Evolutionary conservation across 495 filamentous ascomycete species (phyloP), one percentile per base, ranked within the genome.

Genomic region (Cenococcum geophilum): DNA sequence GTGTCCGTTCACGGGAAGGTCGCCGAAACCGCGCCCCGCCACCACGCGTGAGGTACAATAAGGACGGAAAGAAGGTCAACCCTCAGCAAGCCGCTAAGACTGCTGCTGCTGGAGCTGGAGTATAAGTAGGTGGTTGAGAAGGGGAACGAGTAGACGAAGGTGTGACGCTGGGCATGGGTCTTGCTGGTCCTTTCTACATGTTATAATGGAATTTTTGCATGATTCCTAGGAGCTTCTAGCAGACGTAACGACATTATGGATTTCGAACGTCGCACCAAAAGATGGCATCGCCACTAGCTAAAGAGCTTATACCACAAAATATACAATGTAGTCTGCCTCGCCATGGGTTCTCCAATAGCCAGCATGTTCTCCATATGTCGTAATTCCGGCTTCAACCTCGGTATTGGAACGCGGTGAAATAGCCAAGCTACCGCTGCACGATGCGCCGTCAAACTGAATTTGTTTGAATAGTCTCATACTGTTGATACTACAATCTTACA

Each of bases 51-150:
- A 83, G 93, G 68, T 99, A 95, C 88, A 99, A 99, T 86, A 97
- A 97, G 87, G 93, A 99, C 76, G 93, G 93, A 82, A 99, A 99
- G 89, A 99, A 97, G 86, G 84, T 99, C 76, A 89, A 85, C 79
- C 92, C 95, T 61, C 91, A 89, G 76, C 87, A 92, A 77, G 85
- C 86, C 50, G 84, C 84, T 18, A 62, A 63, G 34, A 66, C 58
- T 62, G 57, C 62, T 18, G 51, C 62, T 4, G 47, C 35, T 45
- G 50, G 49, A 10, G 56, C 47, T 23, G 57, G 5, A 63, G 81
- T 80, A 48, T 86, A 86, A 80, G 80, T 80, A 73, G 74, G 78
- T 58, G 48, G 20, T 20, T 53, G 37, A 37, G n/a, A 51, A 18
- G 56, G 32, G 32, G 51, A 23, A 34, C 12, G 21, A 49, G 36